Base-by-base conservation (phyloP, 2,329 filamentous ascomycete species). In the Aphanoascus verrucosus region DNA sequence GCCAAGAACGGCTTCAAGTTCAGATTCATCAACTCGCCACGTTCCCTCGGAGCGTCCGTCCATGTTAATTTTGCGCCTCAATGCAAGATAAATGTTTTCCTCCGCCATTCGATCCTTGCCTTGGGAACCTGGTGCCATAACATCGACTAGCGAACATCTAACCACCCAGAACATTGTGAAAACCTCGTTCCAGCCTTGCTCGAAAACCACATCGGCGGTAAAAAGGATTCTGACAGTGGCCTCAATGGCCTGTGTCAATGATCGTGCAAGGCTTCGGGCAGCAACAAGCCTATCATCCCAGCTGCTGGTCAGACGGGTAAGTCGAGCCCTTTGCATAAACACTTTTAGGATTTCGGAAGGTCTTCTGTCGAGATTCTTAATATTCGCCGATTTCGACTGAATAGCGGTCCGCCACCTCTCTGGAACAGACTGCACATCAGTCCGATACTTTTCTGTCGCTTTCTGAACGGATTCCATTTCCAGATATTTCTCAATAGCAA, bases 1-100 rank as follows among this genome's bases (percentile, higher is more conserved):
- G 1, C 67, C 65, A 8, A 69, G 35, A 0, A 69, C 55, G 0
- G 67, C 66, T 54, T 69, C 67, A 0, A 69, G 50, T 11, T 67
- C 58, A 14, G 57, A 49, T 8, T 34, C 42, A 15, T 67, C 50
- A 1, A 64, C 32, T 9, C 43, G 57, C 67, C 66, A 68, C 35
- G 2, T 20, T 12, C 53, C 53, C 2, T 17, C 23, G 23, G 49
- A n/a, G 20, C 23, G 37, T 17, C 49, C 49, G 23, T 53, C 8
- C n/a, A 9, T n/a, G 23, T 52, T 48, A 28, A 52, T 32, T 20
- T 23, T 45, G 11, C 53, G 49, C 6, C 1, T 52, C 5, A 55
- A 35, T 12, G 48, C 52, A n/a, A 55, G 49, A 34, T 52, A 55
- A 32, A 55, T 32, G 7, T 28, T 12, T 32, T 23, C 34, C 34